Conservation (phyloP, 192 early-diverging fungal genomes). For the Phlyctochytrium arcticum region DNA sequence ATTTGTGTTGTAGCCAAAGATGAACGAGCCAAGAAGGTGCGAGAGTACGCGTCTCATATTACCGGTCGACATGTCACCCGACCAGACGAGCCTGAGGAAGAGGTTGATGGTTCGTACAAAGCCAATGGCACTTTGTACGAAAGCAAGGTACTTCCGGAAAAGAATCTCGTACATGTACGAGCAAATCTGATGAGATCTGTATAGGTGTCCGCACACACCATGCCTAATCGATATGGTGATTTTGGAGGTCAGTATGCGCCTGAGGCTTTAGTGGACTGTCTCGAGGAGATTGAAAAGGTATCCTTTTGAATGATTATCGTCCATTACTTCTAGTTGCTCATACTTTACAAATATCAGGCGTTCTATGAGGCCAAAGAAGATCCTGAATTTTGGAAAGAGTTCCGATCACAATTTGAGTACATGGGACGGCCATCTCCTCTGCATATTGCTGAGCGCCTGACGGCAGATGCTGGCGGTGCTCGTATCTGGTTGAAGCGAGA, state of each 20-base stretch:
- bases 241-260: conserved; percentile 98
- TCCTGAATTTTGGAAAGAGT: conserved; percentile 91
- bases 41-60: conserved; percentile 50
- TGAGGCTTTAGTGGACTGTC: conserved; percentile 93
- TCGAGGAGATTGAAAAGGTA: conserved; percentile 78
- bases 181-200: too few relatives aligned
- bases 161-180: too few relatives aligned
- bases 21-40: conserved; percentile 40
- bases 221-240: conserved; percentile 82
- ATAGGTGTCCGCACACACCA: neutral
- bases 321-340: too few relatives aligned
- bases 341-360: too few relatives aligned
- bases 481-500: conserved; percentile 98
- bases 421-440: conserved; percentile 89
- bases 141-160: too few relatives aligned
- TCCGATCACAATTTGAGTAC: conserved; percentile 83
- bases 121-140: too few relatives aligned
- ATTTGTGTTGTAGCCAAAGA: conserved; percentile 24
- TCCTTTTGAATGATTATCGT: neutral
- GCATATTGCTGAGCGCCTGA: conserved; percentile 83
- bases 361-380: conserved; percentile 78
- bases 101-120: too few relatives aligned
- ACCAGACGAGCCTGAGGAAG: too few relatives aligned
- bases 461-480: conserved; percentile 74
- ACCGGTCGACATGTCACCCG: conserved; percentile 37